A percentile compares a stretch with the other conserved stretches of the same genome.
phyloP scores from a whole-genome alignment of 2,329 filamentous ascomycete genomes.

The Samsoniella hepiali region DNA sequence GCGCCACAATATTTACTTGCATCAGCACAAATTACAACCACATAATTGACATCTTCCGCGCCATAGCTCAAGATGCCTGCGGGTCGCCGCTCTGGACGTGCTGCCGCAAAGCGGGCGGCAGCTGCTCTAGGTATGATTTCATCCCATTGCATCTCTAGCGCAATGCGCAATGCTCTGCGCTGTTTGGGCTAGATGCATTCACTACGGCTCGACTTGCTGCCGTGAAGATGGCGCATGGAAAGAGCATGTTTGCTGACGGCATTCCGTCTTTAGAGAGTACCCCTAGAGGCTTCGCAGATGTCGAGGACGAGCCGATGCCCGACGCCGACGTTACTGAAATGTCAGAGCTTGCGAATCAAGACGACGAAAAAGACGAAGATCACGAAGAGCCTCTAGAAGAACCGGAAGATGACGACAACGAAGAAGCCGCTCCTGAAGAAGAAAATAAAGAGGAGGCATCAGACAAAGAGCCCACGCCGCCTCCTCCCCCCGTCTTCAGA shows the following conservation, averaged over 20 bases:
- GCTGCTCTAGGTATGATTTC: constrained; percentile 48
- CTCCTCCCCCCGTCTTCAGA: constrained; percentile 62
- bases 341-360: constrained; percentile 33
- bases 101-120: constrained; percentile 51
- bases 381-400: constrained; percentile 37
- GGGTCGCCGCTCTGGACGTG: constrained; percentile 50
- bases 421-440: constrained; percentile 38
- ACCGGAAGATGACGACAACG: constrained; percentile 35
- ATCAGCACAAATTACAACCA: not conserved
- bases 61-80: constrained; percentile 20
- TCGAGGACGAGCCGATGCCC: constrained; percentile 40
- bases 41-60: not conserved
- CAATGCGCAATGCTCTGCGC: constrained; percentile 4
- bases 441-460: constrained; percentile 37
- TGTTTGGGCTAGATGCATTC: not conserved
- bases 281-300: constrained; percentile 40
- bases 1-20: not conserved
- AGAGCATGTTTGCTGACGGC: not conserved
- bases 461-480: constrained; percentile 51
- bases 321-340: constrained; percentile 29
- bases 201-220: not conserved
- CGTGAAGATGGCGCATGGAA: not conserved
- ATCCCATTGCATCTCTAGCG: constrained; percentile 9
- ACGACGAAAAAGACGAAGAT: constrained; percentile 44
- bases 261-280: constrained; percentile 37